A percentile compares a stretch with the other conserved stretches of the same genome.
Evolutionary conservation across 1,284 basidiomycete genomes (phyloP).

Genomic region (Rhodotorula sp.): DNA sequence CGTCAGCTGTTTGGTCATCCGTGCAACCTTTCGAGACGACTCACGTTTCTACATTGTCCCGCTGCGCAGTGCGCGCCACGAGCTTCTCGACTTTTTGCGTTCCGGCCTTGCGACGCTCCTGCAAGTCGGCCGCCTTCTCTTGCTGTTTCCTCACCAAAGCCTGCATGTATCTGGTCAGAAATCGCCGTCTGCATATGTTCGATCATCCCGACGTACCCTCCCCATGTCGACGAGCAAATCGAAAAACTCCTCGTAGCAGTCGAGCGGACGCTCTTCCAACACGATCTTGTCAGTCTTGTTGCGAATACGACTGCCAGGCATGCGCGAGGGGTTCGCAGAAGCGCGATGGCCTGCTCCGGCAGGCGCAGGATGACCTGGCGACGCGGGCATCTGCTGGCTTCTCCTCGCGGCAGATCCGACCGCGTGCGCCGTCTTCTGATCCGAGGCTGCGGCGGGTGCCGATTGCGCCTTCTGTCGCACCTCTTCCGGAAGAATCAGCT

Average conservation of each 20-base stretch:
- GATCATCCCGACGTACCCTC: background rate
- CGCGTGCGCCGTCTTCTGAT: too few species aligned
- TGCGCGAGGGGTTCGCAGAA: too few species aligned
- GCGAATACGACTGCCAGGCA: background rate
- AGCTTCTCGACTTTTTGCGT: background rate
- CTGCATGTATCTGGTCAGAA: background rate
- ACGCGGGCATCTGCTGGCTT: too few species aligned
- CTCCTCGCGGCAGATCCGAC: too few species aligned
- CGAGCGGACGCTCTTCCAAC: background rate
- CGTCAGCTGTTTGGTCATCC: too few species aligned
- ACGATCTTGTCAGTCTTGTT: background rate
- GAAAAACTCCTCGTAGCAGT: background rate
- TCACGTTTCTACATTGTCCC: background rate
- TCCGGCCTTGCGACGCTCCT: background rate
- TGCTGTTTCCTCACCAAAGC: background rate
- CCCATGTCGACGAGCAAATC: background rate
- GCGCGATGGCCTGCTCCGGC: too few species aligned
- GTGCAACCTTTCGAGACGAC: background rate
- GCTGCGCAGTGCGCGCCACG: background rate
- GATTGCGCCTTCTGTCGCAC: too few species aligned
- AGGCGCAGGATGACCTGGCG: too few species aligned
- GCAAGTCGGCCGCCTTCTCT: background rate
- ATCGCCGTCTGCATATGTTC: background rate
- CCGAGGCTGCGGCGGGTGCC: too few species aligned
- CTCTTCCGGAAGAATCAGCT: too few species aligned